Percentiles rank a stretch among this genome's conserved stretches.
Conservation (phyloP, 1,284 basidiomycete species). For the Somion occarium region DNA sequence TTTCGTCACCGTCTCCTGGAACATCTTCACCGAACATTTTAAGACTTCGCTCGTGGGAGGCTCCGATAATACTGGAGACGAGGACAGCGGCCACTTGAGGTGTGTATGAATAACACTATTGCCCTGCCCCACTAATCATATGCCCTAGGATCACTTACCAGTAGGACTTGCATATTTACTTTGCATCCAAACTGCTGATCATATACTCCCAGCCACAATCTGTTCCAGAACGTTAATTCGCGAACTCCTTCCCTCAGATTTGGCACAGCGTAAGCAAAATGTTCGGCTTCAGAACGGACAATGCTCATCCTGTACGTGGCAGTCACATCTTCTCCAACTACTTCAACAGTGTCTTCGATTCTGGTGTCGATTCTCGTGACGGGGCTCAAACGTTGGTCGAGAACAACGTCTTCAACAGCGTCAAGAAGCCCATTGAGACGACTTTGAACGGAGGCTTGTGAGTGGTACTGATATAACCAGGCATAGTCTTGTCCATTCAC, state of each 20-base stretch:
- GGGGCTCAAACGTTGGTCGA: slow-evolving; percentile 24
- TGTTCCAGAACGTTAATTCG: slow-evolving; percentile 18
- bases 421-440: slow-evolving; percentile 18
- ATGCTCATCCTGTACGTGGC: neutral
- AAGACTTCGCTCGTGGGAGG: slow-evolving; percentile 21
- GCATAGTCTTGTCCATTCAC: too few species aligned
- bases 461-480: too few species aligned
- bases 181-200: neutral
- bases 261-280: slow-evolving; percentile 17
- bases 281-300: neutral
- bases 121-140: neutral
- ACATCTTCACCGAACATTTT: slow-evolving; percentile 21
- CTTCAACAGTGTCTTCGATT: slow-evolving; percentile 18
- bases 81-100: slow-evolving; percentile 20
- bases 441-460: slow-evolving; percentile 14
- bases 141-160: slow-evolving; percentile 23
- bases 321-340: slow-evolving; percentile 24
- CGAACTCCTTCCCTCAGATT: slow-evolving; percentile 26
- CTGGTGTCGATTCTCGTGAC: slow-evolving; percentile 20
- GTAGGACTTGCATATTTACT: slow-evolving; percentile 12
- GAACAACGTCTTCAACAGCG: slow-evolving; percentile 21
- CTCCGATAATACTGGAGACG: slow-evolving; percentile 19
- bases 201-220: slow-evolving; percentile 7
- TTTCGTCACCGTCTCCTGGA: slow-evolving; percentile 24
- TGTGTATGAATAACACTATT: neutral